phyloP scores from a whole-genome alignment of 2,329 filamentous ascomycete species.

The Colletotrichum lindemuthianum region DNA sequence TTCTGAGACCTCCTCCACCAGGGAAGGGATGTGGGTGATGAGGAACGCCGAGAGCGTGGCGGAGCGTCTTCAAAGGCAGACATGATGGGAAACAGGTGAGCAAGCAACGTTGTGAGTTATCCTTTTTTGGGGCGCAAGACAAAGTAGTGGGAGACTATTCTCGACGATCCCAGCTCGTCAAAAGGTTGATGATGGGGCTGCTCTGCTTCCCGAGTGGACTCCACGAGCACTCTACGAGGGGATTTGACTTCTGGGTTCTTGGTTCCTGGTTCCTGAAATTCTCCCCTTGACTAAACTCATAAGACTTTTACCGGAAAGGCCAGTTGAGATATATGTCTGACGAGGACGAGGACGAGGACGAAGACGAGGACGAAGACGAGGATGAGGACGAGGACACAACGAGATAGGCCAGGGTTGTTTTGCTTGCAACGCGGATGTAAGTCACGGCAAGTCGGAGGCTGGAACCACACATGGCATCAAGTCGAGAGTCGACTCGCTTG shows the following conservation, averaged over 20 bases:
- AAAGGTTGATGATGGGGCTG: too few species aligned
- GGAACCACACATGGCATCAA: not conserved
- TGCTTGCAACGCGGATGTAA: not conserved
- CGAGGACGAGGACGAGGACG: too few species aligned
- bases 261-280: too few species aligned
- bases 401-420: not conserved
- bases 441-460: not conserved
- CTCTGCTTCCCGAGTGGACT: too few species aligned
- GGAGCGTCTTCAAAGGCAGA: conserved; percentile 4
- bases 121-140: not conserved
- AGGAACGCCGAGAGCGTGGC: conserved; percentile 11
- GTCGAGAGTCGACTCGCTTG: not conserved
- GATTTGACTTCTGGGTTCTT: not conserved
- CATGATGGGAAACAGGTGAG: conserved; percentile 7
- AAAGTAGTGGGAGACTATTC: not conserved
- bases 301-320: too few species aligned
- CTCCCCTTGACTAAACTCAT: too few species aligned
- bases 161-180: not conserved
- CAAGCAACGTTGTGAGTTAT: not conserved
- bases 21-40: not conserved
- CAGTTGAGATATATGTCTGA: too few species aligned
- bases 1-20: not conserved
- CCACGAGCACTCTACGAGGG: too few species aligned
- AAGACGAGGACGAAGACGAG: too few species aligned
- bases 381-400: too few species aligned